These are phyloP conservation scores for Picea glauca DNA, from an alignment of 75 land plant genomes.

Conservation along the genomic window DNA sequence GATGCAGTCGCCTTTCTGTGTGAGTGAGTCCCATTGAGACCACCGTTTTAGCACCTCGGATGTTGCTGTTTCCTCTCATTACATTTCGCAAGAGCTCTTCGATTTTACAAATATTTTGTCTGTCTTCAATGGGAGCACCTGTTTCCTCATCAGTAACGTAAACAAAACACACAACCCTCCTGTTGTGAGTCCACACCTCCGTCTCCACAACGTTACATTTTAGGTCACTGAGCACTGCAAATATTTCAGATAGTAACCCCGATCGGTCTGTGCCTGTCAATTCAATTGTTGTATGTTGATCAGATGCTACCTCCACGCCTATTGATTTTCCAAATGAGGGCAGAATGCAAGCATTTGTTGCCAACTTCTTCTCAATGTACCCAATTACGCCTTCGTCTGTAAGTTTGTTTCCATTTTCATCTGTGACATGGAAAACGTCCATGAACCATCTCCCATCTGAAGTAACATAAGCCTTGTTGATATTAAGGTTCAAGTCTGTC, in stretches of 20 bases:
- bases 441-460: conserved; percentile 42
- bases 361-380: background rate
- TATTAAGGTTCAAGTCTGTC: no score
- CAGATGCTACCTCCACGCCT: no score
- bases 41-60: no score
- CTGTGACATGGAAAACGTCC: conserved; percentile 81
- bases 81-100: conserved; percentile 43
- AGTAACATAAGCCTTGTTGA: no score
- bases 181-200: no score
- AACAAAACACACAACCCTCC: no score
- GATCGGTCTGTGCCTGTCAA: conserved; percentile 76
- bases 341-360: background rate
- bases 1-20: no score
- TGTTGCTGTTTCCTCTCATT: conserved; percentile 30
- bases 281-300: conserved; percentile 31
- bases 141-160: conserved; percentile 1
- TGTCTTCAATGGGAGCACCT: conserved; percentile 43
- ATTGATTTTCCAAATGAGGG: background rate
- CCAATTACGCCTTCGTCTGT: no score
- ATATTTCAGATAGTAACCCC: conserved; percentile 4
- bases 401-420: conserved; percentile 5
- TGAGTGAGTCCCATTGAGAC: no score
- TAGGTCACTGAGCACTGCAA: no score
- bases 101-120: conserved; percentile 10
- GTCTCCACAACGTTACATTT: no score